Conservation (phyloP, 805 yeast species). For the Nakazawaea holstii region DNA sequence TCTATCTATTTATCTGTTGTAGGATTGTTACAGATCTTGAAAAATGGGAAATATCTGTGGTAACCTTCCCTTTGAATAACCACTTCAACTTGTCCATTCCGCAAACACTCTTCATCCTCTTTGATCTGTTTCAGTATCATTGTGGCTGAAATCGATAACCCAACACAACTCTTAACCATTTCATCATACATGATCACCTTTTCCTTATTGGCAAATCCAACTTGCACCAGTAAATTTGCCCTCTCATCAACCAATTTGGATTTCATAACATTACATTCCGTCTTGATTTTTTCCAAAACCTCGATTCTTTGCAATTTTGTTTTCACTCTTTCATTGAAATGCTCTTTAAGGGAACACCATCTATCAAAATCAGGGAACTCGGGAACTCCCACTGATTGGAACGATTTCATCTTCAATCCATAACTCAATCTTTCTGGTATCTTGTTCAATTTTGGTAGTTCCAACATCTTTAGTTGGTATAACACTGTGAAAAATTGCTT, state of each 20-base stretch:
- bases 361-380: constrained; percentile 47
- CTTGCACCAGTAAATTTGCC: constrained; percentile 22
- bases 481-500: constrained; percentile 7
- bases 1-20: neutral
- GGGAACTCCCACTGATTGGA: constrained; percentile 77
- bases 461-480: constrained; percentile 14
- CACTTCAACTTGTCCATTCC: constrained; percentile 13
- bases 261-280: constrained; percentile 13
- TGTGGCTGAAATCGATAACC: constrained; percentile 19
- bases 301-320: constrained; percentile 12
- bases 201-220: constrained; percentile 21
- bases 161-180: constrained; percentile 24
- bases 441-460: constrained; percentile 23
- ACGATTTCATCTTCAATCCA: constrained; percentile 69
- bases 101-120: neutral
- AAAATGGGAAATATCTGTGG: constrained; percentile 44
- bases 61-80: constrained; percentile 26
- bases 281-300: constrained; percentile 13
- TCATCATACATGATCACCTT: neutral
- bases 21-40: constrained; percentile 17
- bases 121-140: constrained; percentile 15
- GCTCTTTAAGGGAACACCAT: constrained; percentile 14
- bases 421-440: constrained; percentile 33
- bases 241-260: constrained; percentile 13
- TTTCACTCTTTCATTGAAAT: neutral